Evolutionary conservation across 495 filamentous ascomycete species (phyloP).

Genomic region (Penicillium mononematosum): DNA sequence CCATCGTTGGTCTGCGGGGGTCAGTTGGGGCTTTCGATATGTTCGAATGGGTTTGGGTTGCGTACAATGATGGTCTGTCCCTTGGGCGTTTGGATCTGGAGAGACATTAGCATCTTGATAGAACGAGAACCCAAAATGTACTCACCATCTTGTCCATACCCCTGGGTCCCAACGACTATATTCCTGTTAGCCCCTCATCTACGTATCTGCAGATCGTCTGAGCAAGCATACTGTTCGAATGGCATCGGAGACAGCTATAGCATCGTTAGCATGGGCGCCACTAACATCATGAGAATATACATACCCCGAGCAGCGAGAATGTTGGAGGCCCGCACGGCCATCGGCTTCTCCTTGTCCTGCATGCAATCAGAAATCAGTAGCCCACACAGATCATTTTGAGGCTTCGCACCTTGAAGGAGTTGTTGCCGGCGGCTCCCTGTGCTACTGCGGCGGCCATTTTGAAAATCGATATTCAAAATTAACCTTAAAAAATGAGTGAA

Average conservation of each 20-base stretch:
- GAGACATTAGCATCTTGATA: constrained; percentile 24
- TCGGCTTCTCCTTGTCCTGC: constrained; percentile 97
- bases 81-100: constrained; percentile 84
- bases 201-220: constrained; percentile 18
- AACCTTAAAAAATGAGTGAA: constrained; percentile 29
- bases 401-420: constrained; percentile 73
- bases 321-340: constrained; percentile 91
- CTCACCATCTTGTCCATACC: constrained; percentile 95
- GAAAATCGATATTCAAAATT: constrained; percentile 33
- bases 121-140: background rate
- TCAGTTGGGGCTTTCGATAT: constrained; percentile 17
- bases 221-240: constrained; percentile 70
- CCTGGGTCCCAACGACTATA: constrained; percentile 66
- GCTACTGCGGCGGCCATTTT: constrained; percentile 67
- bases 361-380: constrained; percentile 45
- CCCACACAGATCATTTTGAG: constrained; percentile 34
- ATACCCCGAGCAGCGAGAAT: constrained; percentile 95
- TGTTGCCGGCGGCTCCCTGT: constrained; percentile 58
- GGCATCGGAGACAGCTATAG: constrained; percentile 86
- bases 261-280: constrained; percentile 18
- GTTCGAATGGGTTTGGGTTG: constrained; percentile 14
- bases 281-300: constrained; percentile 6
- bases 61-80: constrained; percentile 90
- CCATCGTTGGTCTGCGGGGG: constrained; percentile 82
- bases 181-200: constrained; percentile 46